phyloP scores from a whole-genome alignment of 768 basidiomycete species.

The Psilocybe azurescens region DNA sequence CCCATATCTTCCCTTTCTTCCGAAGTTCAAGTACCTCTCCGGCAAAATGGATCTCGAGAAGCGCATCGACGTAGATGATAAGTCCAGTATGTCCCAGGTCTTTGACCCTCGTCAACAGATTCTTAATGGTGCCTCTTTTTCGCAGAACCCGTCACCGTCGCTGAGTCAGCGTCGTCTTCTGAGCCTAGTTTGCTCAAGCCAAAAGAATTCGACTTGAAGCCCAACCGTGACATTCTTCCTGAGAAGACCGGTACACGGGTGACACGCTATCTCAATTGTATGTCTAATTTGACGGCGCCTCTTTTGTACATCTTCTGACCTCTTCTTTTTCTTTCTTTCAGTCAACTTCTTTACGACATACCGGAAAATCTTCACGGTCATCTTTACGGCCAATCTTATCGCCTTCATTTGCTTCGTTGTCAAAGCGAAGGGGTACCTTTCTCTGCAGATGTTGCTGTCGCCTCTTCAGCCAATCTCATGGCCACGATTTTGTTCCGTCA shows the following conservation, averaged over 20 bases:
- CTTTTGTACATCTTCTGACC: conserved; percentile 29
- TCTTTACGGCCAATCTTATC: conserved; percentile 55
- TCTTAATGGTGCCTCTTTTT: background rate
- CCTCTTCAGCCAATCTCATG: conserved; percentile 49
- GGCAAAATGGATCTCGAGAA: conserved; percentile 24
- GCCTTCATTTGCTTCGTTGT: conserved; percentile 47
- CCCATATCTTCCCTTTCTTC: conserved; percentile 1
- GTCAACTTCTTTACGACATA: conserved; percentile 46
- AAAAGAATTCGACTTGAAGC: conserved; percentile 24
- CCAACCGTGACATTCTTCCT: conserved; percentile 33
- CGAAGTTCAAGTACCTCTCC: conserved; percentile 7
- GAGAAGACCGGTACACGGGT: conserved; percentile 18
- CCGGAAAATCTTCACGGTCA: conserved; percentile 57
- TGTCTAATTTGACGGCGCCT: conserved; percentile 36
- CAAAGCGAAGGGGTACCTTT: conserved; percentile 36
- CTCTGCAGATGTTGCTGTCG: conserved; percentile 43
- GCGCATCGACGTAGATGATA: conserved; percentile 14
- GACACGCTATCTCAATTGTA: conserved; percentile 26
- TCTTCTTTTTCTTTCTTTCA: conserved; percentile 6
- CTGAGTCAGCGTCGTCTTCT: conserved; percentile 23
- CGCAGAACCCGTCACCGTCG: conserved; percentile 3
- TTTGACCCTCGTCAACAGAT: background rate
- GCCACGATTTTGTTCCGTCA: conserved; percentile 47
- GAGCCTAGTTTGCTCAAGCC: conserved; percentile 27
- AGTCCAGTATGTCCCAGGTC: conserved; percentile 2